Evolutionary conservation across 2,329 filamentous ascomycete genomes (phyloP).

Genomic region (Pseudogymnoascus sp.): DNA sequence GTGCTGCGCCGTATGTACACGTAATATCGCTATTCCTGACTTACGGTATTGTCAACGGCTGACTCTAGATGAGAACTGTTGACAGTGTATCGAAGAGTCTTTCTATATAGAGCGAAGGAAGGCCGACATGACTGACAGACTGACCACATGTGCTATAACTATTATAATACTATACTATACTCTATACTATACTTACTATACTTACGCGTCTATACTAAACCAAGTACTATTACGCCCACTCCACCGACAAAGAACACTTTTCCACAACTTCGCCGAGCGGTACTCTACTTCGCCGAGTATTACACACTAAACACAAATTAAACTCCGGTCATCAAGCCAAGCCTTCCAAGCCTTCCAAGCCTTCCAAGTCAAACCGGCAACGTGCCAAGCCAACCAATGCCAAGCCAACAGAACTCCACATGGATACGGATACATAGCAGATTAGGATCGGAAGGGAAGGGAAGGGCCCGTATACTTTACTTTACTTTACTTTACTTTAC

Average conservation of each 20-base stretch:
- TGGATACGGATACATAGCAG: not conserved
- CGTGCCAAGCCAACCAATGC: not conserved
- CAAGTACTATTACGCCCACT: too few relatives aligned
- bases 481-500: not conserved
- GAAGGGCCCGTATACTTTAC: not conserved
- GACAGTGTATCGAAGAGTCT: not conserved
- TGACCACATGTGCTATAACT: too few relatives aligned
- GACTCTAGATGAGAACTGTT: not conserved
- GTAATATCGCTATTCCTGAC: not conserved
- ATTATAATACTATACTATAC: too few relatives aligned
- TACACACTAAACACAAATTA: not conserved
- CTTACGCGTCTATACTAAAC: too few relatives aligned
- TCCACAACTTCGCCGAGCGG: not conserved
- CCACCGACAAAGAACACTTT: not conserved
- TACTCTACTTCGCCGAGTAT: too few relatives aligned
- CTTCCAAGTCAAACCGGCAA: not conserved
- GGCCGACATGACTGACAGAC: not conserved
- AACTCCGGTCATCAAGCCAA: not conserved
- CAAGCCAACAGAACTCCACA: not conserved
- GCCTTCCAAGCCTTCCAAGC: not conserved
- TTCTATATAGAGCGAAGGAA: not conserved
- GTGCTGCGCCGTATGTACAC: not conserved
- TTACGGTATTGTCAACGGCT: not conserved
- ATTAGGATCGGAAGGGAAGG: not conserved
- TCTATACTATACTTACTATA: too few relatives aligned